Conservation (phyloP, 2,329 filamentous ascomycete species). For the Colletotrichum sp. region DNA sequence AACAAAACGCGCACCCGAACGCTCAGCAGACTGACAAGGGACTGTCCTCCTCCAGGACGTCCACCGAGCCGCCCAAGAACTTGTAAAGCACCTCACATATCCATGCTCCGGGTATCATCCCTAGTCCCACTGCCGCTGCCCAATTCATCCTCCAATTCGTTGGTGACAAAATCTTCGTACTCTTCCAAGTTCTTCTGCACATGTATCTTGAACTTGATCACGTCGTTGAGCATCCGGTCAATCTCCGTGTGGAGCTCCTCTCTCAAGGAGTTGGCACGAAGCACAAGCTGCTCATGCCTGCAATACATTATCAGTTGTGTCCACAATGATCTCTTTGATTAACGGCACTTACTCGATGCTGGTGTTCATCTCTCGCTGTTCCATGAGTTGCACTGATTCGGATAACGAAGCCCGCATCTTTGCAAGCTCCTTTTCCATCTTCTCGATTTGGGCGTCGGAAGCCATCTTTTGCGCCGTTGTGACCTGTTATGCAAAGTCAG, state of each 20-base stretch:
- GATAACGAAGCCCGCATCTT: constrained; percentile 85
- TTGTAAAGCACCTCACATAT: constrained; percentile 38
- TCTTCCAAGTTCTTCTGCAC: constrained; percentile 91
- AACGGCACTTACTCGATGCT: constrained; percentile 83
- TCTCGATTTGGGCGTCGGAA: constrained; percentile 93
- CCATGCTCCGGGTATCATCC: constrained; percentile 58
- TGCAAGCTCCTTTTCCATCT: constrained; percentile 97
- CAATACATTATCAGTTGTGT: background rate
- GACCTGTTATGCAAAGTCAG: constrained; percentile 31
- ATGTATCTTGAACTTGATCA: constrained; percentile 98
- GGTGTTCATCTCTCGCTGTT: constrained; percentile 94
- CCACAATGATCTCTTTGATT: background rate
- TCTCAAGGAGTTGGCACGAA: constrained; percentile 81
- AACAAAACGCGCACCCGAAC: background rate
- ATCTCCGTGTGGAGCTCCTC: constrained; percentile 98
- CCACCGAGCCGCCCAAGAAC: constrained; percentile 8
- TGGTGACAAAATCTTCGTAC: constrained; percentile 91
- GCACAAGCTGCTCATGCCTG: constrained; percentile 90
- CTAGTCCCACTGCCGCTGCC: constrained; percentile 63
- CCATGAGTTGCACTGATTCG: constrained; percentile 89
- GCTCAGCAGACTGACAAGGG: background rate
- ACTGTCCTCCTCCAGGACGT: constrained; percentile 4
- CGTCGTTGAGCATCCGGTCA: constrained; percentile 93
- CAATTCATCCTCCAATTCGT: constrained; percentile 88
- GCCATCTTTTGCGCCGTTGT: constrained; percentile 87